Evolutionary conservation across 129 eudicot genomes (phyloP).

Genomic region (Ambrosia trifida): DNA sequence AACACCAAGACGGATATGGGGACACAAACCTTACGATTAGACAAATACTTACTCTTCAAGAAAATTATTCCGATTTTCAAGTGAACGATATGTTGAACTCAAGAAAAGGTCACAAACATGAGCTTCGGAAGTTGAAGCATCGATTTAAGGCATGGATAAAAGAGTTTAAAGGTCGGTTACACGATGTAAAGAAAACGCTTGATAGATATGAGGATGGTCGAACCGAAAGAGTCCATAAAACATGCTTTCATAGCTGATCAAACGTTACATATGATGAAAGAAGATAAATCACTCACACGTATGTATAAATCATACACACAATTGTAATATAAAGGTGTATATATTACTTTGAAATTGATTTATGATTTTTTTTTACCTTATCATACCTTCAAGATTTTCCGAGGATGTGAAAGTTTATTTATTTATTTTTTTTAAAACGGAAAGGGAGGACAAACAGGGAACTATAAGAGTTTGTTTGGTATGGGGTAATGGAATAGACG

Average conservation of each 20-base stretch:
- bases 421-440: too few species aligned
- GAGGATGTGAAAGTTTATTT: too few species aligned
- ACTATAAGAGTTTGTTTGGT: too few species aligned
- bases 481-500: too few species aligned
- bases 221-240: constrained; percentile 33
- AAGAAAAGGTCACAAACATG: constrained; percentile 37
- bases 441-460: too few species aligned
- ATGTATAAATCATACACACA: neutral
- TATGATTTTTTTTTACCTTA: too few species aligned
- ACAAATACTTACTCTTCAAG: constrained; percentile 33
- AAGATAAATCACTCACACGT: neutral
- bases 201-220: constrained; percentile 41
- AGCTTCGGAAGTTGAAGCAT: constrained; percentile 47
- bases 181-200: constrained; percentile 41
- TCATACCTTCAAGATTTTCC: too few species aligned
- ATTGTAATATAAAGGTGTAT: neutral
- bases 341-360: too few species aligned
- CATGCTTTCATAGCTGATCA: constrained; percentile 36
- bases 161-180: constrained; percentile 52
- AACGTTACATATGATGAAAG: neutral
- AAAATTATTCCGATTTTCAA: constrained; percentile 1
- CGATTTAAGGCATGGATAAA: constrained; percentile 71
- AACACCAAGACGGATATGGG: neutral
- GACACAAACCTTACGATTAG: constrained; percentile 29
- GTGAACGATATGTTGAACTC: neutral